Evolutionary conservation across 164 flowering plant species (phyloP), one percentile per base, ranked within the genome.

Genomic region (Vitis amurensis): DNA sequence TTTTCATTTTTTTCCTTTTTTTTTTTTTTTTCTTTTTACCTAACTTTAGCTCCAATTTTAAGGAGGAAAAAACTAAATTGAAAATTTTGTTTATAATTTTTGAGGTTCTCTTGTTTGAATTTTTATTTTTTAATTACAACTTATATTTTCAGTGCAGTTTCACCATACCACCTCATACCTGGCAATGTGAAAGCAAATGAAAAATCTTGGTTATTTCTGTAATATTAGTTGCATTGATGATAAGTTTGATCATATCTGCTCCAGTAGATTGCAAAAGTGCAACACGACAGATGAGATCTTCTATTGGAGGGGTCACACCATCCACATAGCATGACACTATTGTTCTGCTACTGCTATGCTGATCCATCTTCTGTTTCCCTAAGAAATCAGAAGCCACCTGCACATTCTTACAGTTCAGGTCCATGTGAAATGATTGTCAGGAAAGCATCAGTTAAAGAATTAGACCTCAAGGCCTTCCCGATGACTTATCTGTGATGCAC

Each of bases 211-310:
- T 73, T 37, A 76, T n/a, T 50, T 88, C 89, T 13, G 92, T 86
- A 50, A 88, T 89, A 57, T 80, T 59, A 27, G 10, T 37, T 30
- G 82, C 87, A 63, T 66, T 72, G 9, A 73, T 69, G 10, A 76
- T 81, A 70, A 89, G 23, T 63, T 85, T 88, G 64, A 87, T 55
- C 9, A 89, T 81, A 64, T 85, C 88, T 23, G 90, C 92, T 53
- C 86, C 84, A 63, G 86, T 85, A 19, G 87, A 77, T 73, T 78
- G 85, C 72, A 88, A 64, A 11, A 50, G 31, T 55, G 79, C 79
- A 15, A 83, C 81, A 55, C 86, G 77, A n/a, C 53, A 23, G 81
- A 73, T 61, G 87, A 75, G 6, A 78, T 79, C 44, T 13, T 37
- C 11, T 65, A 50, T 61, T 17, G 76, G 63, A 69, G 81, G 72